Conservation (phyloP, 352 stramenopile species). For the Phytopythium helicoides region DNA sequence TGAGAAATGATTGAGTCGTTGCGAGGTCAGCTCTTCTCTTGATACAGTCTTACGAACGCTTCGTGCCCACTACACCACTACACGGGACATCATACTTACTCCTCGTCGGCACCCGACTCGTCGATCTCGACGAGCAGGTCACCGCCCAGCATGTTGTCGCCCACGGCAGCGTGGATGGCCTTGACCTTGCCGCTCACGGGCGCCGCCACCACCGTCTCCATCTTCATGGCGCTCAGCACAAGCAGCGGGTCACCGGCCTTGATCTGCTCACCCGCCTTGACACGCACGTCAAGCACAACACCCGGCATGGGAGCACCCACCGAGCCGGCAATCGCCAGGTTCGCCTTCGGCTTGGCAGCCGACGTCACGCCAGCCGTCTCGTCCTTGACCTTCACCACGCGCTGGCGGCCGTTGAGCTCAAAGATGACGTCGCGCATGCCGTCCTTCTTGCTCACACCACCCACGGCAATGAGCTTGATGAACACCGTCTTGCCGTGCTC, state of each 20-base stretch:
- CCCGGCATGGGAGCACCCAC: constrained; percentile 97
- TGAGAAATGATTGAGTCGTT: no score
- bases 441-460: constrained; percentile 86
- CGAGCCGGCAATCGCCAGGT: constrained; percentile 64
- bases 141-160: constrained; percentile 93
- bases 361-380: constrained; percentile 69
- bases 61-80: not conserved
- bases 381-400: constrained; percentile 92
- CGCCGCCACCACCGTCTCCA: constrained; percentile 96
- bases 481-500: constrained; percentile 97
- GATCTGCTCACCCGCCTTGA: constrained; percentile 91
- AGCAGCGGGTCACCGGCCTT: constrained; percentile 92
- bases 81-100: constrained; percentile 23
- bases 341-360: constrained; percentile 84
- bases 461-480: constrained; percentile 92
- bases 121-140: constrained; percentile 97
- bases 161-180: constrained; percentile 88
- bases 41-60: not conserved
- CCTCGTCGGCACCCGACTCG: constrained; percentile 61
- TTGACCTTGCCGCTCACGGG: constrained; percentile 90
- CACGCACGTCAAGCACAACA: constrained; percentile 95
- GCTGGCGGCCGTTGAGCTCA: constrained; percentile 94
- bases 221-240: constrained; percentile 98
- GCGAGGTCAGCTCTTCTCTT: no score
- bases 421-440: constrained; percentile 95